Percentiles rank a stretch among this genome's conserved stretches.
Evolutionary conservation across 148 eudicot genomes (phyloP).

Genomic region (Linanthus parryae): DNA sequence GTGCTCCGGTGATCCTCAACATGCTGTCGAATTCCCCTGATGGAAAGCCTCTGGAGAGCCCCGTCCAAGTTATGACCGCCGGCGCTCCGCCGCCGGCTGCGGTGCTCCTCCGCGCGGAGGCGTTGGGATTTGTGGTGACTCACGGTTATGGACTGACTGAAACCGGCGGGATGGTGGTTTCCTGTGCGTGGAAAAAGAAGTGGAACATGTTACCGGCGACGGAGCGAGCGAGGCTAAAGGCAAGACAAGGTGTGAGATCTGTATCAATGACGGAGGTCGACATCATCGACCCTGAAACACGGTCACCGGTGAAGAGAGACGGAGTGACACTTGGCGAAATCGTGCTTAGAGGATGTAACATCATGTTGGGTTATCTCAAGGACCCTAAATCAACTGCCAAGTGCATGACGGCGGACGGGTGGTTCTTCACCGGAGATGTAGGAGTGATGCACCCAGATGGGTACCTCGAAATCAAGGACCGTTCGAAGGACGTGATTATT

Average conservation of each 20-base stretch:
- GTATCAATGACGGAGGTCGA: too few species aligned
- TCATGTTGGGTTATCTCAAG: too few species aligned
- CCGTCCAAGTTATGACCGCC: slow-evolving; percentile 28
- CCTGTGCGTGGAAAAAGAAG: slow-evolving; percentile 37
- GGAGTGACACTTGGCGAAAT: too few species aligned
- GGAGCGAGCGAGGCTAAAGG: slow-evolving; percentile 30
- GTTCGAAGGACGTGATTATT: slow-evolving; percentile 40
- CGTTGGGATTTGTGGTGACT: slow-evolving; percentile 31
- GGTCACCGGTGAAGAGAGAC: too few species aligned
- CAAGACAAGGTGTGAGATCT: slow-evolving; percentile 46
- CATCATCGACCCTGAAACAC: too few species aligned
- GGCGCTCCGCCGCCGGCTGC: slow-evolving; percentile 45
- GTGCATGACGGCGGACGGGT: too few species aligned
- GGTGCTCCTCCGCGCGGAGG: slow-evolving; percentile 25
- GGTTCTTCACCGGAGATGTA: too few species aligned
- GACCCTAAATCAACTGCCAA: too few species aligned
- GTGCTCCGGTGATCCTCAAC: too few species aligned
- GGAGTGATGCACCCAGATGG: slow-evolving; percentile 50
- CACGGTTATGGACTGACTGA: slow-evolving; percentile 50
- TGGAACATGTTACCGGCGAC: slow-evolving; percentile 33
- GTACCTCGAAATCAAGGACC: slow-evolving; percentile 43
- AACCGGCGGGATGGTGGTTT: slow-evolving; percentile 23
- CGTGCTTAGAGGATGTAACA: too few species aligned
- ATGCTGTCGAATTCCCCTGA: slow-evolving; percentile 16
- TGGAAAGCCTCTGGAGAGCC: slow-evolving; percentile 12